phyloP scores from a whole-genome alignment of 305 asterid species.

The Solanum aculeatissimum region DNA sequence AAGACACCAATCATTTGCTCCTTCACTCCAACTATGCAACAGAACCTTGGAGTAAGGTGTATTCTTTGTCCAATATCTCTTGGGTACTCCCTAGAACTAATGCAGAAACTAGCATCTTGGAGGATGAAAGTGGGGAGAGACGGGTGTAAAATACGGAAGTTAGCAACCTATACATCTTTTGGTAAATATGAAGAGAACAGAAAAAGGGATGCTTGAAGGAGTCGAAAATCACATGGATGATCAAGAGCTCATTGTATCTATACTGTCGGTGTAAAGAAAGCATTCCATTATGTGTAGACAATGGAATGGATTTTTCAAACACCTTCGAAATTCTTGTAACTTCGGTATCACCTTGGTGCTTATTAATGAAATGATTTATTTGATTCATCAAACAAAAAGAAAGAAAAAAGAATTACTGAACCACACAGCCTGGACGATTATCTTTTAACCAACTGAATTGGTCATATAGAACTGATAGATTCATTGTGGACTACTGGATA shows the following conservation, averaged over 20 bases:
- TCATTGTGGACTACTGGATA: not conserved
- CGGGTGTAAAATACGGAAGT: not conserved
- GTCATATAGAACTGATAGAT: not conserved
- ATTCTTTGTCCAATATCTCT: not conserved
- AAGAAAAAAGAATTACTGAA: not conserved
- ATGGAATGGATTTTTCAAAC: not conserved
- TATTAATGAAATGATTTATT: not conserved
- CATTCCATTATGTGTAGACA: not conserved
- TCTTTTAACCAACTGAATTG: not conserved
- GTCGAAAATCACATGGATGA: not conserved
- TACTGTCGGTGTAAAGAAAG: not conserved
- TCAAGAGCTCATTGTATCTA: not conserved
- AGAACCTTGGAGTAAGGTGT: not conserved
- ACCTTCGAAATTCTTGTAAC: not conserved
- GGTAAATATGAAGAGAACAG: not conserved
- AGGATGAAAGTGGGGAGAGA: not conserved
- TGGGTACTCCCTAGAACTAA: not conserved
- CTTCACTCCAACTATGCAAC: slow-evolving; percentile 4
- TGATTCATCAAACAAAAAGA: not conserved
- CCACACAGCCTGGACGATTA: not conserved
- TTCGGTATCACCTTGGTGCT: slow-evolving; percentile 1
- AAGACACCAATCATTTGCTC: slow-evolving; percentile 4
- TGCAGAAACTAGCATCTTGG: not conserved
- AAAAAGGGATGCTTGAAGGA: not conserved
- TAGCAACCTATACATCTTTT: not conserved